Base-by-base conservation (phyloP, 2,329 filamentous ascomycete genomes). In the Ophiostoma ulmi region DNA sequence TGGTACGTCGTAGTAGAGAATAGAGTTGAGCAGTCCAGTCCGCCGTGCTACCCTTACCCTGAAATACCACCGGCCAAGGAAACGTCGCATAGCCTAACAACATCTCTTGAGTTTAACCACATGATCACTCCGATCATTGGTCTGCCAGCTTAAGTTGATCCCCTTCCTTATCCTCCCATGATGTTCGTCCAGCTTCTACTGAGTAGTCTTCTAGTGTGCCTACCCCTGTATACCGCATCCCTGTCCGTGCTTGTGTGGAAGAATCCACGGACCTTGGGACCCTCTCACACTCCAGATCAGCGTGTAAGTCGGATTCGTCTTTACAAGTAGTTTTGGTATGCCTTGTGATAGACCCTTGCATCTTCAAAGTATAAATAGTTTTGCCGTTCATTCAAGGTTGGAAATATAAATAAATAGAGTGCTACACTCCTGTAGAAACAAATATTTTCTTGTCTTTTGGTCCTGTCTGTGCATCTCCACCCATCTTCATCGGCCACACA, bases 11-110 rank as follows among this genome's bases (percentile, higher is more conserved):
- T 58, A 58, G 52, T 58, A 26, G 52, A 26, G 52, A 58, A 58
- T 26, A 58, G 52, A 58, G 52, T 48, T 48, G 44, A 7, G 13
- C 44, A 17, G 17, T 48, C 39, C 41, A 48, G 5, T 58, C n/a
- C 52, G 26, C n/a, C 7, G 48, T 58, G 52, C 52, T 58, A 58
- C 52, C 52, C 52, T 58, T 58, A 26, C 52, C 52, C 52, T 58
- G n/a, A 10, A 58, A 58, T 58, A 26, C 52, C 26, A 58, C 52
- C n/a, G n/a, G n/a, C 52, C n/a, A 58, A 26, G n/a, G 52, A 58
- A 58, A 58, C 52, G 52, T 58, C 52, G 52, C 52, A 58, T 58
- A n/a, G 52, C 44, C 44, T 20, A 4, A 58, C 8, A 26, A 17
- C 26, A 1, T 26, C 11, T 26, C 13, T 22, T 22, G 7, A 8